Conservation (phyloP, 1,284 basidiomycete species). For the Austroboletus novae-zelandiae region DNA sequence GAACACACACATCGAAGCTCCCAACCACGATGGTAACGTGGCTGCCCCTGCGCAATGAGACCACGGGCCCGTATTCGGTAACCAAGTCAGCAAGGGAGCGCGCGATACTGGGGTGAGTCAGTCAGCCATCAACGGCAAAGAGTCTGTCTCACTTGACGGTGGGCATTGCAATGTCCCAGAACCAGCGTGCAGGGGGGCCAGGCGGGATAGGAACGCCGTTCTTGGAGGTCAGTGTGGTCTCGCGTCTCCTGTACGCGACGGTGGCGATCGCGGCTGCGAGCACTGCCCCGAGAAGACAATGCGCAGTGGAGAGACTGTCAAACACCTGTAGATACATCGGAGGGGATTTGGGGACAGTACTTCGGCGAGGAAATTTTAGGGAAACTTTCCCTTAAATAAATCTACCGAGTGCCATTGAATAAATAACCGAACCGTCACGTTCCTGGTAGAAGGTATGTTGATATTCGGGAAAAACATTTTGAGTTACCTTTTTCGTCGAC, state of each 20-base stretch:
- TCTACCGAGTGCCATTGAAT: too few species aligned
- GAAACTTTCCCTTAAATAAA: too few species aligned
- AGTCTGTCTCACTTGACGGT: slow-evolving; percentile 17
- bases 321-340: too few species aligned
- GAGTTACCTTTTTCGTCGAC: too few species aligned
- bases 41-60: slow-evolving; percentile 28
- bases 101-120: slow-evolving; percentile 9
- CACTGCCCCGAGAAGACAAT: slow-evolving; percentile 1
- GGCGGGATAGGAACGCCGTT: slow-evolving; percentile 23
- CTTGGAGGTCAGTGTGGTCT: neutral
- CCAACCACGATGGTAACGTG: slow-evolving; percentile 31
- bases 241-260: slow-evolving; percentile 1
- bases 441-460: too few species aligned
- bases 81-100: slow-evolving; percentile 24
- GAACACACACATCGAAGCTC: slow-evolving; percentile 32
- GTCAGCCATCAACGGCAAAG: neutral
- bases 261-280: neutral
- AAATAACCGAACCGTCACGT: too few species aligned
- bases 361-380: too few species aligned
- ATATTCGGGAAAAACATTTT: too few species aligned
- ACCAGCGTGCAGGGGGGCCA: slow-evolving; percentile 25
- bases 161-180: slow-evolving; percentile 26
- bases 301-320: neutral
- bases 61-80: slow-evolving; percentile 33
- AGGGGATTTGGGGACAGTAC: too few species aligned